Conservation (phyloP, 768 basidiomycete species). For the Lentinula boryana region DNA sequence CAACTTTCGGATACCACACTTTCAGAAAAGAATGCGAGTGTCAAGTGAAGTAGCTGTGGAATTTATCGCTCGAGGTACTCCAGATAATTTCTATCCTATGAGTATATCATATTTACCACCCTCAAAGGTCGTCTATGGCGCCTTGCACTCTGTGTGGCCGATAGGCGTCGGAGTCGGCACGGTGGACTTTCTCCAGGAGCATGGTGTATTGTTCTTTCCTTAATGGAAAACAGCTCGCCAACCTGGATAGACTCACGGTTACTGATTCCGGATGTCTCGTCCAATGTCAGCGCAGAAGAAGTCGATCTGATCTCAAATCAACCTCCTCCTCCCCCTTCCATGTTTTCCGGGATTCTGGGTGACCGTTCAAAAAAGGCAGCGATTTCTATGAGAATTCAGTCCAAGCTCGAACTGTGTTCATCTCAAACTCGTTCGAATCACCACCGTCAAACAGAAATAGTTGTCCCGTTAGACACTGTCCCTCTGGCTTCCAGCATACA, state of each 20-base stretch:
- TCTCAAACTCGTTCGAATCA: conserved; percentile 2
- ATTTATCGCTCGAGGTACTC: conserved; percentile 54
- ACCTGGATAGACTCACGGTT: conserved; percentile 52
- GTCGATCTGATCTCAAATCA: background rate
- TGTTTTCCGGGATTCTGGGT: background rate
- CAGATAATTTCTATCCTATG: background rate
- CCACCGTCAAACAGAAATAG: conserved; percentile 19
- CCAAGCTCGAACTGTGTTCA: conserved; percentile 23
- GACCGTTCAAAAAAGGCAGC: conserved; percentile 22
- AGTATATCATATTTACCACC: background rate
- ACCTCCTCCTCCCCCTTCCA: conserved; percentile 3
- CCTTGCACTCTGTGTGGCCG: conserved; percentile 32
- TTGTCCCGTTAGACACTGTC: conserved; percentile 34
- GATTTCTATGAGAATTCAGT: conserved; percentile 32
- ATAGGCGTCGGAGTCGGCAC: conserved; percentile 9
- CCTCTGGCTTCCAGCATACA: conserved; percentile 39
- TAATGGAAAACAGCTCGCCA: conserved; percentile 53
- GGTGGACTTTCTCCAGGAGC: conserved; percentile 20
- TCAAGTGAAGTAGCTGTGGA: conserved; percentile 49
- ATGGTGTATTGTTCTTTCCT: conserved; percentile 44
- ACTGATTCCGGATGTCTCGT: conserved; percentile 27
- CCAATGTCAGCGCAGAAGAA: conserved; percentile 4
- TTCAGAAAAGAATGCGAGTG: conserved; percentile 70
- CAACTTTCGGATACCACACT: conserved; percentile 45
- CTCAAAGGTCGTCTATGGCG: conserved; percentile 50